Percentiles rank a stretch among this genome's conserved stretches.
These are phyloP conservation scores for Rhizophora apiculata DNA, from an alignment of 345 rosid species.

Conservation along the genomic window DNA sequence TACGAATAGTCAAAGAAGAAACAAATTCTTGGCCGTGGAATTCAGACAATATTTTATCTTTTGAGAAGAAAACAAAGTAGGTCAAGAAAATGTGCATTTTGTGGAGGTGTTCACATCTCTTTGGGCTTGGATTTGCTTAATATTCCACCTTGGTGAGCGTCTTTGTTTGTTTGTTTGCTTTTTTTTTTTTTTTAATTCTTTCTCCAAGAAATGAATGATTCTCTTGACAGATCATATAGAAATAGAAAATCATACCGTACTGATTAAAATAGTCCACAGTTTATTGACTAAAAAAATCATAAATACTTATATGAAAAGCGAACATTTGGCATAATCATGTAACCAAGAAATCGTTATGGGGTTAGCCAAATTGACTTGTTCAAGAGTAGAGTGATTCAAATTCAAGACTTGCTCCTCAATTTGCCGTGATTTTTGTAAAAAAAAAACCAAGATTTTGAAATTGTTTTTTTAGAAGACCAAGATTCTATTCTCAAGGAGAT, in stretches of 20 bases:
- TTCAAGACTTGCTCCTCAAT: too few relatives aligned
- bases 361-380: too few relatives aligned
- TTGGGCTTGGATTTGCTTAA: constrained; percentile 3
- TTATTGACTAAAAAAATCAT: neutral
- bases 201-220: constrained; percentile 4
- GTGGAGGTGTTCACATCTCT: constrained; percentile 20
- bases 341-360: too few relatives aligned
- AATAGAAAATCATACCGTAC: neutral
- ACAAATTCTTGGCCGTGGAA: neutral
- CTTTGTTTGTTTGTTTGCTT: too few relatives aligned
- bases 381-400: too few relatives aligned
- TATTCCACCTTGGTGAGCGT: constrained; percentile 25
- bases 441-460: too few relatives aligned
- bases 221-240: constrained; percentile 6
- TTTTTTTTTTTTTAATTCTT: neutral
- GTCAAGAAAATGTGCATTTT: neutral
- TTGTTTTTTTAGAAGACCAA: too few relatives aligned
- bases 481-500: too few relatives aligned
- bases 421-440: too few relatives aligned
- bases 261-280: neutral
- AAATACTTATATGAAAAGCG: neutral
- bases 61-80: too few relatives aligned
- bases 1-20: neutral
- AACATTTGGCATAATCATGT: too few relatives aligned
- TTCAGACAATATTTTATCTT: neutral